Evolutionary conservation across 257 asterid genomes (phyloP), one percentile per base, ranked within the genome.

Genomic region (Fraxinus anomala): DNA sequence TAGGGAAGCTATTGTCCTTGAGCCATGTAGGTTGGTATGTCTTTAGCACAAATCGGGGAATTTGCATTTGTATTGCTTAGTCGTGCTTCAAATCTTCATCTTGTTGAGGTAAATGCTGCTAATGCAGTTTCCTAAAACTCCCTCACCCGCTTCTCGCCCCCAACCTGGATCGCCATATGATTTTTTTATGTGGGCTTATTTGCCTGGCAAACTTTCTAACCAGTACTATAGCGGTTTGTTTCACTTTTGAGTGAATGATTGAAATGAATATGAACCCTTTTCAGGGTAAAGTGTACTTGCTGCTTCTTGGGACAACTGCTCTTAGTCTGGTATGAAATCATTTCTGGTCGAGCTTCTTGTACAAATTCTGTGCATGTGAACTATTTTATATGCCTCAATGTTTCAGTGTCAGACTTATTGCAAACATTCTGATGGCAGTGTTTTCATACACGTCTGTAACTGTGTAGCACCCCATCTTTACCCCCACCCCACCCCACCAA

Each of bases 41-140:
- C 98, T 74, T 84, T 96, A 86, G 99, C 99, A 34, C 99, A 96
- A 86, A 96, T 96, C 73, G 99, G 98, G 80, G 99, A 96, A 88
- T 96, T 93, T 78, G 97, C 99, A 72, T 96, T 96, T 87, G 99
- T 96, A 34, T 85, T 96, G 47, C 97, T 96, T 75, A 96, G 99
- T 80, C 99, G 99, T 70, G 99, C 99, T 81, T 96, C 98, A 76
- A 96, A 96, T 85, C 92, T 96, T 84, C 98, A 93, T 87, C 97
- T 96, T 72, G 99, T 96, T 83, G 97, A 93, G 98, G 99, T 96
- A 87, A 79, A 73, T 86, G 78, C 82, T 76, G 33, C 39, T 28
- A 1, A 34, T 80, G 49, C 39, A 42, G 86, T 59, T 36, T 54
- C 31, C 24, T 42, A 36, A 47, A 73, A 80, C 40, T 17, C 24